Percentiles rank a stretch among this genome's conserved stretches.
phyloP scores from a whole-genome alignment of 371 early-diverging fungal genomes.

The Sporodiniella umbellata region DNA sequence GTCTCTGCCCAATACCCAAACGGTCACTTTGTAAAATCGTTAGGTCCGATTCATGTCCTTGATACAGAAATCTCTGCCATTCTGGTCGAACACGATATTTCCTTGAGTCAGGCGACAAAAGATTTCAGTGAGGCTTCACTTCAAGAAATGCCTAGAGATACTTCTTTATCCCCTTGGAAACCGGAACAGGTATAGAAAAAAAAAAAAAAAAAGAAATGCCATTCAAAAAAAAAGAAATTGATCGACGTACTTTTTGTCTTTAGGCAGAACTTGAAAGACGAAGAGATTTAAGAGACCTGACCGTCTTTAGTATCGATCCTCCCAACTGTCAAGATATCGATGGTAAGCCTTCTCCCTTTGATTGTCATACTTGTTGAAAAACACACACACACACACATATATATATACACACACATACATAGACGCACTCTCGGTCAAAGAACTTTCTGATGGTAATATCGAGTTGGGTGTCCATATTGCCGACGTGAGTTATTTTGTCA shows the following conservation, averaged over 20 bases:
- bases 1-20: slow-evolving; percentile 75
- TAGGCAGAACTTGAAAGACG: slow-evolving; percentile 51
- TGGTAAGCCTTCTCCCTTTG: slow-evolving; percentile 19
- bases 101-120: slow-evolving; percentile 68
- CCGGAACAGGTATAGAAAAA: slow-evolving; percentile 29
- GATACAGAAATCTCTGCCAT: slow-evolving; percentile 77
- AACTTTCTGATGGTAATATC: slow-evolving; percentile 48
- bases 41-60: slow-evolving; percentile 66
- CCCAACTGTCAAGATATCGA: slow-evolving; percentile 92
- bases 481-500: slow-evolving; percentile 94
- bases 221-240: neutral
- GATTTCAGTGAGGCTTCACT: slow-evolving; percentile 64
- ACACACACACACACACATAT: too few species aligned
- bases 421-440: slow-evolving; percentile 86
- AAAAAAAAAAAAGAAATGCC: neutral
- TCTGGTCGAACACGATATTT: slow-evolving; percentile 75
- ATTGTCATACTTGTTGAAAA: too few species aligned
- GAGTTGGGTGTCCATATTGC: slow-evolving; percentile 97
- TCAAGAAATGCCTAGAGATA: slow-evolving; percentile 69
- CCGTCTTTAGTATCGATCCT: slow-evolving; percentile 82
- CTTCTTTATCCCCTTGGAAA: slow-evolving; percentile 52
- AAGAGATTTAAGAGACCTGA: slow-evolving; percentile 51
- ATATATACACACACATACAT: too few species aligned
- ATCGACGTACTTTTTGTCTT: too few species aligned
- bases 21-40: slow-evolving; percentile 86